A percentile compares a stretch with the other conserved stretches of the same genome.
These are phyloP conservation scores for Nelumbo lutea DNA, from an alignment of 164 flowering plant genomes.

Conservation along the genomic window DNA sequence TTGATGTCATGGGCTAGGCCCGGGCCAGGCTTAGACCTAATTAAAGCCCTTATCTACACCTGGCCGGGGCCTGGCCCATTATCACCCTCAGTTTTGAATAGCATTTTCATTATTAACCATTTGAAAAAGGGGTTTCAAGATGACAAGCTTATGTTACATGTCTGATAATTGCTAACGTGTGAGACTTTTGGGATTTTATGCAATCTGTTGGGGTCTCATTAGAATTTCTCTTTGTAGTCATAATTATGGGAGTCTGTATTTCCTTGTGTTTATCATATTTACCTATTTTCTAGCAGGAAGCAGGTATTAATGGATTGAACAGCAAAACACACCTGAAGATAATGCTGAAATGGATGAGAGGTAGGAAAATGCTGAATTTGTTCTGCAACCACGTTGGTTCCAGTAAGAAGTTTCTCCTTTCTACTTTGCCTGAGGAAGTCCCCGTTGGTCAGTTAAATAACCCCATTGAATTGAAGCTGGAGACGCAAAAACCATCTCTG, in stretches of 20 bases:
- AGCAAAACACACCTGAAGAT: constrained; percentile 86
- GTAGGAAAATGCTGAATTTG: constrained; percentile 72
- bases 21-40: too few relatives aligned
- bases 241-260: not conserved
- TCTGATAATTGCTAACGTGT: not conserved
- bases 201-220: not conserved
- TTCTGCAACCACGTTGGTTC: constrained; percentile 64
- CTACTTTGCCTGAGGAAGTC: constrained; percentile 62
- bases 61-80: too few relatives aligned
- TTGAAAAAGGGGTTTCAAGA: too few relatives aligned
- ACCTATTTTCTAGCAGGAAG: constrained; percentile 38
- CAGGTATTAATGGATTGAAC: constrained; percentile 53
- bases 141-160: too few relatives aligned
- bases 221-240: not conserved
- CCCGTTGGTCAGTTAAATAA: constrained; percentile 13
- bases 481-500: constrained; percentile 20
- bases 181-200: not conserved
- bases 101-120: too few relatives aligned
- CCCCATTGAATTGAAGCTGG: constrained; percentile 14
- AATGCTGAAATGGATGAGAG: constrained; percentile 86
- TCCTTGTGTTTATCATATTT: too few relatives aligned
- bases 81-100: too few relatives aligned
- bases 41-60: too few relatives aligned
- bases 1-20: too few relatives aligned
- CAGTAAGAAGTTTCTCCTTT: constrained; percentile 56